Conservation (phyloP, 208 protist species). For the Endotrypanum monterogeii region DNA sequence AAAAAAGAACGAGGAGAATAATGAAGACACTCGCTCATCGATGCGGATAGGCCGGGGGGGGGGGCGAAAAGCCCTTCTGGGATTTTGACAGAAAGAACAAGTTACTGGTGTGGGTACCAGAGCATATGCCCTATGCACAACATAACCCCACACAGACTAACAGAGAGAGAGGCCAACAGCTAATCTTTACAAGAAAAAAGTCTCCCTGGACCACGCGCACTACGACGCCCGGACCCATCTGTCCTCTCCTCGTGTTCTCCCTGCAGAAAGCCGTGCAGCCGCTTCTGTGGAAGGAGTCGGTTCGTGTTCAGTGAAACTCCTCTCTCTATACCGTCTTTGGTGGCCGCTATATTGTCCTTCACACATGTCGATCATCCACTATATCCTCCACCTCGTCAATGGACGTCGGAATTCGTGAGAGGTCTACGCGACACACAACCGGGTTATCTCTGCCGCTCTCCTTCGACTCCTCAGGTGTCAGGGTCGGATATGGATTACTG, state of each 20-base stretch:
- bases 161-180: neutral
- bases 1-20: neutral
- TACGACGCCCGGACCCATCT: too few relatives aligned
- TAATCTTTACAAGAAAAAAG: neutral
- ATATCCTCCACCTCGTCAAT: slow-evolving; percentile 85
- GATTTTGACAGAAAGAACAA: too few relatives aligned
- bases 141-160: slow-evolving; percentile 1
- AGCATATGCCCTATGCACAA: neutral
- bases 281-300: neutral
- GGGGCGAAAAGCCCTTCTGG: too few relatives aligned
- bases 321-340: neutral
- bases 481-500: slow-evolving; percentile 47
- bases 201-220: too few relatives aligned
- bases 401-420: slow-evolving; percentile 59
- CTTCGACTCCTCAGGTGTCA: slow-evolving; percentile 30
- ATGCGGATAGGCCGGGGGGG: too few relatives aligned
- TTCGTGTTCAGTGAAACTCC: neutral
- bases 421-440: slow-evolving; percentile 62
- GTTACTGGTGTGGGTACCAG: neutral
- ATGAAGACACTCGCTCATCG: too few relatives aligned
- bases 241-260: too few relatives aligned
- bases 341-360: neutral
- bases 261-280: neutral
- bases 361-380: slow-evolving; percentile 37
- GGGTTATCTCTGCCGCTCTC: slow-evolving; percentile 40